Base-by-base conservation (phyloP, 1,284 basidiomycete species). In the Pterula multifida region DNA sequence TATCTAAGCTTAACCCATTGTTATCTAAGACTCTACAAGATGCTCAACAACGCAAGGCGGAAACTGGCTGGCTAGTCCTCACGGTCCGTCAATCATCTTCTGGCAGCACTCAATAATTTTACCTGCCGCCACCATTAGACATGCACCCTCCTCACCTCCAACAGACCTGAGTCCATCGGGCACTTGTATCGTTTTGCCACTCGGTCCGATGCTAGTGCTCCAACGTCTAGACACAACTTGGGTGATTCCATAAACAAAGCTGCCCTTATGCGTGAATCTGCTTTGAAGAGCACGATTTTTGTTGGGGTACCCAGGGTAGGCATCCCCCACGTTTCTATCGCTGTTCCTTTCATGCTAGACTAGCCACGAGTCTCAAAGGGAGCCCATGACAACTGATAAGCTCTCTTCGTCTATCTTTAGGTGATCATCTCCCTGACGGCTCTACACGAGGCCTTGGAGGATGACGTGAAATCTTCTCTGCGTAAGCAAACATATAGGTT, bases 231-330 rank as follows among this genome's bases (percentile, higher is more conserved):
- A 53, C 63, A 62, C 42, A 70, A 68, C 56, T 56, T 79, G 52
- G 60, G 71, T 54, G 72, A 74, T 49, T 75, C 76, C 49, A 70
- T 84, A 55, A 76, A 77, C 62, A 81, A 77, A 58, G 90, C 88
- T 56, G 85, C 80, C 55, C 65, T 93, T 57, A 93, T 98, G 80
- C 79, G 95, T 49, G 95, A 98, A 70, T 81, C 87, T 6, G 91
- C 91, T 3, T 65, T 98, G 63, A 98, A 98, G 70, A 93, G 90
- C 59, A 83, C 86, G 61, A 89, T 93, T 56, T 93, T 96, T 65
- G 81, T 90, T 55, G 93, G 93, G 36, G 90, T 95, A 51, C 90
- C 91, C 56, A 78, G 89, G 65, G 88, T 90, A 60, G 65, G 81
- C 58, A 49, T 46, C 32, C n/a, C 54, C 58, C 47, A 57, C 56